Percentiles rank a stretch among this genome's conserved stretches.
Evolutionary conservation across 1,284 basidiomycete genomes (phyloP).

Genomic region (Schizophyllum amplum): DNA sequence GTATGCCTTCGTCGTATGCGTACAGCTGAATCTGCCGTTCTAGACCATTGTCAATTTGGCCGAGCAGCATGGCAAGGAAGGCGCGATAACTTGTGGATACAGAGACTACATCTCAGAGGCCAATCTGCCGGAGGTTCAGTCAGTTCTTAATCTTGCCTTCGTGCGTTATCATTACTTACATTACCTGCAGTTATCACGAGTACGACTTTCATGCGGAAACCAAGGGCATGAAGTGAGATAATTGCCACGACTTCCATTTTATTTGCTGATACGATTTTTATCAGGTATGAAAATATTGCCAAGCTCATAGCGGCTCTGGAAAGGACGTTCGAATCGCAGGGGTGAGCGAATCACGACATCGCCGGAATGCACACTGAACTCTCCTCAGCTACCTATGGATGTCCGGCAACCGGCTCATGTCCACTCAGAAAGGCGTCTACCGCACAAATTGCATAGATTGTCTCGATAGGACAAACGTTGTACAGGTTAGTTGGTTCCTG

Average conservation of each 20-base stretch:
- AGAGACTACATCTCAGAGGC: conserved; percentile 60
- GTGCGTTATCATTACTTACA: background rate
- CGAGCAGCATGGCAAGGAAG: conserved; percentile 87
- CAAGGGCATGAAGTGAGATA: conserved; percentile 77
- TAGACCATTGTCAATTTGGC: conserved; percentile 85
- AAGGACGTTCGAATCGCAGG: conserved; percentile 69
- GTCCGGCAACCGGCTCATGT: conserved; percentile 62
- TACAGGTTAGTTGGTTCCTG: too few species aligned
- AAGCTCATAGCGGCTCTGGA: conserved; percentile 69
- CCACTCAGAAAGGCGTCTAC: conserved; percentile 81
- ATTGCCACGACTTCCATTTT: background rate
- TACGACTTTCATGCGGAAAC: conserved; percentile 94
- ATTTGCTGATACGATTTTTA: background rate
- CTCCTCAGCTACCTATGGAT: conserved; percentile 75
- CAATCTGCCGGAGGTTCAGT: conserved; percentile 57
- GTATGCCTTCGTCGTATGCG: background rate
- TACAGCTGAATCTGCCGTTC: conserved; percentile 1
- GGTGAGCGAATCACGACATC: conserved; percentile 31
- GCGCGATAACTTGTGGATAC: conserved; percentile 72
- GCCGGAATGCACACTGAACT: conserved; percentile 4
- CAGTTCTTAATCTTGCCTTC: conserved; percentile 20
- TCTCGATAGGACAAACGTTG: conserved; percentile 86
- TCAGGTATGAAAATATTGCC: conserved; percentile 83
- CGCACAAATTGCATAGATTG: conserved; percentile 93
- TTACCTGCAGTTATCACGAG: conserved; percentile 43